Evolutionary conservation across 257 asterid species (phyloP), one percentile per base, ranked within the genome.

Genomic region (Eucommia ulmoides): DNA sequence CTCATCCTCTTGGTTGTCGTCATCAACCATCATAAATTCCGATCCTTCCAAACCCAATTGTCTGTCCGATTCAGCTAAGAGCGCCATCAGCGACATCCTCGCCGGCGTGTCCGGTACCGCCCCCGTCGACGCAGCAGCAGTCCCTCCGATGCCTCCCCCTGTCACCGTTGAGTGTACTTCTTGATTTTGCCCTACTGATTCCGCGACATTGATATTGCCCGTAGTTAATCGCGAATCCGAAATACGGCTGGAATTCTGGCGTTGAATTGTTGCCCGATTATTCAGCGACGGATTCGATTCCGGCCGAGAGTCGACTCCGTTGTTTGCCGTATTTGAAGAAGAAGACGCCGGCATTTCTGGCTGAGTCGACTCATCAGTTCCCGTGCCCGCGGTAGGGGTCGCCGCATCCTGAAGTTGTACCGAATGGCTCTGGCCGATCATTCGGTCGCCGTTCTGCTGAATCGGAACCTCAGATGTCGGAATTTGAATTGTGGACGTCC

Each of bases 381-480:
- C 50, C 33, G 54, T 62, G 7, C 49, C 41, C 42, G 58, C n/a
- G 33, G 60, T 45, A 58, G 25, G 51, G 19, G 2, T 18, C 11
- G 57, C 45, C 9, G 18, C 24, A 52, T 57, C 60, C 29, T 58
- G 52, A 38, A 45, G 3, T 21, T 69, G 69, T 19, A 73, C 46
- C 22, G 88, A 80, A 35, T 60, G 58, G 29, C 68, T 64, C 38
- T 77, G 75, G 5, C 65, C 26, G 57, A 67, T 67, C 41, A 24
- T 49, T 55, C 75, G 65, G 41, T 42, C 61, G 42, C 15, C 44
- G 61, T 17, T 62, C 56, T 50, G 56, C 5, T 51, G 52, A 26
- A 69, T 49, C 2, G 88, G 83, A 18, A 79, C 63, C 62, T 82
- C 93, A 61, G 93, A 82, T 29, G 88, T 49, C 19, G 93, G 95